phyloP scores from a whole-genome alignment of 2,329 filamentous ascomycete species.

The Verticillium klebahnii region DNA sequence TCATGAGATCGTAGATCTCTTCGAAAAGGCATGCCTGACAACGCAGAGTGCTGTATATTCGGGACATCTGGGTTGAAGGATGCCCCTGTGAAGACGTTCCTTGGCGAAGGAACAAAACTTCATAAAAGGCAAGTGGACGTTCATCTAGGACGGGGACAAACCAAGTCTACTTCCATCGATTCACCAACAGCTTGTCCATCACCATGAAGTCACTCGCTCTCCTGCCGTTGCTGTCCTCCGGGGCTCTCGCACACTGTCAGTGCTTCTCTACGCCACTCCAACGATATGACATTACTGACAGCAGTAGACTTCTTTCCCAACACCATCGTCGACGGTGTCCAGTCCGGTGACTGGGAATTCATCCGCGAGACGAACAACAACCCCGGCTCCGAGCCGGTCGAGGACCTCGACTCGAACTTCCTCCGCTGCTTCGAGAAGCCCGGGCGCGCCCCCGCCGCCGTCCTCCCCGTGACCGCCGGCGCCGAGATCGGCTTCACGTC shows the following conservation, averaged over 20 bases:
- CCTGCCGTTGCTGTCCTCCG: not conserved
- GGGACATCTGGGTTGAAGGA: not conserved
- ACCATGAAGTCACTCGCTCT: not conserved
- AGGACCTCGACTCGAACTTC: slow-evolving; percentile 21
- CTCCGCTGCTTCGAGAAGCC: slow-evolving; percentile 25
- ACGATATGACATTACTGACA: not conserved
- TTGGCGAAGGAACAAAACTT: too few species aligned
- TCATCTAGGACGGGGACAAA: too few species aligned
- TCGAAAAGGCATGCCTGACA: not conserved
- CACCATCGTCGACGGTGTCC: slow-evolving; percentile 7
- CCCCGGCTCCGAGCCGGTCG: slow-evolving; percentile 21
- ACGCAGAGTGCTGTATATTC: not conserved
- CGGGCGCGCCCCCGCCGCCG: slow-evolving; percentile 16
- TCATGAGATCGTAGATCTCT: not conserved
- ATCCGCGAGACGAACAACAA: slow-evolving; percentile 27
- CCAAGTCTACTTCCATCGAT: too few species aligned
- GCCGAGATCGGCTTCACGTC: slow-evolving; percentile 24
- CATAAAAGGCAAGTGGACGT: too few species aligned
- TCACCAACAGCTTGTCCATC: not conserved
- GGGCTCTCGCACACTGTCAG: not conserved
- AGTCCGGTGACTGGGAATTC: slow-evolving; percentile 21
- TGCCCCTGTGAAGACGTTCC: not conserved
- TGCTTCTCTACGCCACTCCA: not conserved
- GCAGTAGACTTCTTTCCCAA: slow-evolving; percentile 9
- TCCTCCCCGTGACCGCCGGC: slow-evolving; percentile 3